Percentiles rank a stretch among this genome's conserved stretches.
phyloP scores from a whole-genome alignment of 148 eudicot species.

The Amaranthus palmeri region DNA sequence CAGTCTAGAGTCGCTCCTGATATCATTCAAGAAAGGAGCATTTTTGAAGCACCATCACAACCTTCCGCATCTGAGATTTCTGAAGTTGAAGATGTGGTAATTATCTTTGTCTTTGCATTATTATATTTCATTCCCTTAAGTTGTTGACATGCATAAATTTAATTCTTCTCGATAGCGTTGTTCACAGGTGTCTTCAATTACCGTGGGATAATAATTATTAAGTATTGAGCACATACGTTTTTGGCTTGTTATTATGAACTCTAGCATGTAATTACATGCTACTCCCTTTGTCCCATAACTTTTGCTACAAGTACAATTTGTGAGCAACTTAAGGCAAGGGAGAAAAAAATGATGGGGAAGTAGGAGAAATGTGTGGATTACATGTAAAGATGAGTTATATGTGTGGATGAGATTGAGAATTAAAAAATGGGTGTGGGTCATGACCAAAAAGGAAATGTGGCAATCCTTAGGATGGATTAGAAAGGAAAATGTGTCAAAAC shows the following conservation, averaged over 20 bases:
- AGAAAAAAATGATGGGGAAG: no score
- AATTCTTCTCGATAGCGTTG: not conserved
- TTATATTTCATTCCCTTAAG: slow-evolving; percentile 7
- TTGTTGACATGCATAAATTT: slow-evolving; percentile 1
- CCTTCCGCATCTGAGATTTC: slow-evolving; percentile 75
- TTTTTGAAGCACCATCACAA: slow-evolving; percentile 56
- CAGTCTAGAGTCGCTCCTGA: slow-evolving; percentile 42
- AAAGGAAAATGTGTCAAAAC: no score
- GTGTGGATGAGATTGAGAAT: no score
- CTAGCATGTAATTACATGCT: not conserved
- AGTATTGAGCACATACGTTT: not conserved
- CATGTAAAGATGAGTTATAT: no score
- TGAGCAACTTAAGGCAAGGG: no score
- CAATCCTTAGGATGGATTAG: no score
- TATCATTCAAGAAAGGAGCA: slow-evolving; percentile 49
- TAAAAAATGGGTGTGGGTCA: no score
- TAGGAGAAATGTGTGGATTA: no score
- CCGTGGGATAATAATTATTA: not conserved
- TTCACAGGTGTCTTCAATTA: not conserved
- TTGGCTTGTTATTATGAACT: slow-evolving; percentile 1
- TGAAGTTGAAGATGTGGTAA: slow-evolving; percentile 89
- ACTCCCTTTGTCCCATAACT: no score
- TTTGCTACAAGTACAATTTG: no score
- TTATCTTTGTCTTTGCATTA: slow-evolving; percentile 3
- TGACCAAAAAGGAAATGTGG: no score